Conservation (phyloP, 2,329 filamentous ascomycete genomes). For the Beauveria varroae region DNA sequence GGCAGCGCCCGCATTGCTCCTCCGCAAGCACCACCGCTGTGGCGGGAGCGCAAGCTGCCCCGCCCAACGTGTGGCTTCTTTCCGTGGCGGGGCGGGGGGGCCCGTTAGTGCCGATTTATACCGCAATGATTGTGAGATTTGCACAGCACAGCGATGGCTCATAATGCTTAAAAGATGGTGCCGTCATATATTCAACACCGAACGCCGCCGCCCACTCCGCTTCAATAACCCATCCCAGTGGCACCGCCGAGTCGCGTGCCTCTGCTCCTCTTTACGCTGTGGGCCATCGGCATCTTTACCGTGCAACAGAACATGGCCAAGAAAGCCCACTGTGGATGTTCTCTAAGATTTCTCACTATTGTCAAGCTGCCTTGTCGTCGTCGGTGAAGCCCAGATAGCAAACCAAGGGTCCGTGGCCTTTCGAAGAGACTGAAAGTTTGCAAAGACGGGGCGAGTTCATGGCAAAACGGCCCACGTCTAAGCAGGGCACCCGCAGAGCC, state of each 20-base stretch:
- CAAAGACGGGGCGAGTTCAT: not conserved
- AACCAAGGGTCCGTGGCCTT: not conserved
- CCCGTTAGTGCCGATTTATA: conserved; percentile 10
- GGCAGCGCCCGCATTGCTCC: not conserved
- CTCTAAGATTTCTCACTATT: too few relatives aligned
- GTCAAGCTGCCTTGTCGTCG: not conserved
- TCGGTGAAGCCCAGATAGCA: conserved; percentile 4
- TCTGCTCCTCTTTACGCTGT: not conserved
- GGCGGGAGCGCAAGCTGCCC: conserved; percentile 1
- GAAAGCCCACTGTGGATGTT: conserved; percentile 1
- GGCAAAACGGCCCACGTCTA: not conserved
- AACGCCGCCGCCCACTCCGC: not conserved
- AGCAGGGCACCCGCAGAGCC: not conserved
- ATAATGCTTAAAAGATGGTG: not conserved
- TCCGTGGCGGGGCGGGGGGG: not conserved
- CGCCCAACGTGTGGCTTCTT: not conserved
- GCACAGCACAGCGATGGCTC: not conserved
- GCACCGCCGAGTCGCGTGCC: not conserved
- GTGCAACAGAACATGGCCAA: not conserved
- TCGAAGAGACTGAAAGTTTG: not conserved
- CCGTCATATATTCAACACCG: not conserved
- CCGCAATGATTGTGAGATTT: not conserved
- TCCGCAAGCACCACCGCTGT: conserved; percentile 7
- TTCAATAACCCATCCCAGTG: not conserved
- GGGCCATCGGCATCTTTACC: not conserved